These are phyloP conservation scores for Chrysopogon serrulatus DNA, from an alignment of 176 grass and related monocot genomes.

Conservation along the genomic window DNA sequence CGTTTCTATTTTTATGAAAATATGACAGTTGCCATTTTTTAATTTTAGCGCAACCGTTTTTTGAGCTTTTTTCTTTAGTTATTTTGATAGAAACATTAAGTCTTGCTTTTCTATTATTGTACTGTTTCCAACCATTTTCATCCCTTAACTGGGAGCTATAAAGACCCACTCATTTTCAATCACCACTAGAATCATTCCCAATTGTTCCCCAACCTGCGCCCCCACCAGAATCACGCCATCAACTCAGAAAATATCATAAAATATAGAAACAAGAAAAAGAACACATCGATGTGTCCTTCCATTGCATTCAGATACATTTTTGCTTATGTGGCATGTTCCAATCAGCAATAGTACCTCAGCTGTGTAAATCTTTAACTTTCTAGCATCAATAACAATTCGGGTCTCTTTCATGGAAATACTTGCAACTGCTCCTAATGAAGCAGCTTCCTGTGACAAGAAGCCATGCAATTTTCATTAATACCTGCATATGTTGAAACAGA, in stretches of 20 bases:
- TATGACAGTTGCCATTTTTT: neutral
- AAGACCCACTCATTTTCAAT: neutral
- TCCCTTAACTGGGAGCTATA: neutral
- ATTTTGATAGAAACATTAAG: neutral
- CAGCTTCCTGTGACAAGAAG: conserved; percentile 57
- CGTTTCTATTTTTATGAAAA: neutral
- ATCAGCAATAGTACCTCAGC: conserved; percentile 48
- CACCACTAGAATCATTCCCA: neutral
- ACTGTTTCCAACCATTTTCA: neutral
- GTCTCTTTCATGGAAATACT: conserved; percentile 66
- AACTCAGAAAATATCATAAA: conserved; percentile 6
- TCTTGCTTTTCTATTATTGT: neutral
- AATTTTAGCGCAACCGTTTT: neutral
- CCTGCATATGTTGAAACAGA: conserved; percentile 26
- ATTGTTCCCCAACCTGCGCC: neutral
- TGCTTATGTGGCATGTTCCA: neutral
- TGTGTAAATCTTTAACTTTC: conserved; percentile 68
- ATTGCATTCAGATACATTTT: neutral
- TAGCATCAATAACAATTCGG: conserved; percentile 77
- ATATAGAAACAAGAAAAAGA: neutral
- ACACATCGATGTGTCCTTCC: neutral
- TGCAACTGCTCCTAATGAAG: conserved; percentile 56
- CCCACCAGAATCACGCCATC: neutral
- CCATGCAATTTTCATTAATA: conserved; percentile 20
- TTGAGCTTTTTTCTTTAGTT: neutral